Base-by-base conservation (phyloP, 2,329 filamentous ascomycete genomes). In the Ascochyta koolunga region DNA sequence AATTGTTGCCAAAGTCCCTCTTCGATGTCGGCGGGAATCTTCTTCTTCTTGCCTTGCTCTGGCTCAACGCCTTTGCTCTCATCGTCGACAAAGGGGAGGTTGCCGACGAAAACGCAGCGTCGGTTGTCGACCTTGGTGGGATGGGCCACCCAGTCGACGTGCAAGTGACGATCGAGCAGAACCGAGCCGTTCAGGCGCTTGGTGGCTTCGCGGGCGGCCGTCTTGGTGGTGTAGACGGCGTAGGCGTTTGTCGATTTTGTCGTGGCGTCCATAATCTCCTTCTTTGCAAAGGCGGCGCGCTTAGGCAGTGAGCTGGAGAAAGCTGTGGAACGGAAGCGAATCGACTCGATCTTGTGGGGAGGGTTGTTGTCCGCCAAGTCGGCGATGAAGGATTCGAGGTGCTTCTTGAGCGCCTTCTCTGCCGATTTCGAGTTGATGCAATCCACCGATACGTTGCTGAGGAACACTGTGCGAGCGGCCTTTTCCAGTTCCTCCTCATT, bases 221-320 rank as follows among this genome's bases (percentile, higher is more conserved):
- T 79, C 1, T 85, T 76, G 1, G 89, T 91, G 37, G 86, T 89
- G 78, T 95, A 97, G 42, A 99, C 92, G 25, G 84, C 91, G 71
- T 99, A 99, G 40, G 95, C 95, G 72, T 99, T 97, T 54, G 93
- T 92, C 58, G 90, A 96, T 68, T 90, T 91, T 1, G 93, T 95
- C 1, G 96, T 99, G 18, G 91, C 86, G 56, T 90, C 88, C 88
- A 97, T 93, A 53, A 98, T 81, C 21, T 92, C 88, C 72, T 93
- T 92, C 66, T 91, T 96, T 58, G 93, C 95, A 74, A 87, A 98
- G 21, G 95, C 90, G n/a, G 93, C 95, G 59, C 93, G 90, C 78
- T 96, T 97, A 43, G 95, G 95, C 51, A 97, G 83, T 15, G 86
- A 84, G 24, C 86, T 86, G 5, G 89, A 84, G 74, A 96, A 98